These are phyloP conservation scores for Rhododendron griersonianum DNA, from an alignment of 148 eudicot genomes.

Conservation along the genomic window DNA sequence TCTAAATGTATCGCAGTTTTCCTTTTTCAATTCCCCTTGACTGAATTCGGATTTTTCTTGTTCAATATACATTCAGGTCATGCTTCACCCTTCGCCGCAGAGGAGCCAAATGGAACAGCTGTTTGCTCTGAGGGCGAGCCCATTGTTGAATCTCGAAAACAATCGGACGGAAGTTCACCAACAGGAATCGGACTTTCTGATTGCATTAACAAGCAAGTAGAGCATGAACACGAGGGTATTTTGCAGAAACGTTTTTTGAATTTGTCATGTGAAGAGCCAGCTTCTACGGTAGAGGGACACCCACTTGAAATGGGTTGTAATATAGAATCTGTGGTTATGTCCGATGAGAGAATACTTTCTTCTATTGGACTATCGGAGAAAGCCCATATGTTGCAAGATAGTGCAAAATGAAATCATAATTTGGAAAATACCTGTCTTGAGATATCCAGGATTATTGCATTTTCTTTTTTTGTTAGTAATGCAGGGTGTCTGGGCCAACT, in stretches of 20 bases:
- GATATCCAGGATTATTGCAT: conserved; percentile 1
- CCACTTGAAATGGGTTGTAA: conserved; percentile 6
- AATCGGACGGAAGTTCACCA: neutral
- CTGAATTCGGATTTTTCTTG: neutral
- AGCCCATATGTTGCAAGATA: neutral
- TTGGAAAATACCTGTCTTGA: neutral
- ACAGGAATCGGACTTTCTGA: neutral
- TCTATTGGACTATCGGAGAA: neutral
- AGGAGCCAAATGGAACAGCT: conserved; percentile 11
- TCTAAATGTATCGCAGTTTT: neutral
- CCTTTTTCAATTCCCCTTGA: neutral
- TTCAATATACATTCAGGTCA: conserved; percentile 25
- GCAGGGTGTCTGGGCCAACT: too few relatives aligned
- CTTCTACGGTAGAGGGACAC: neutral
- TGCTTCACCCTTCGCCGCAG: conserved; percentile 11
- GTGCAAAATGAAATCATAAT: neutral
- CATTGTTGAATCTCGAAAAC: neutral
- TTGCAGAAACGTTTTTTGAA: neutral
- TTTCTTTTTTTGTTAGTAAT: neutral
- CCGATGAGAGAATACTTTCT: conserved; percentile 12
- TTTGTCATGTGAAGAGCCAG: conserved; percentile 7
- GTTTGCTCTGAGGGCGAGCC: conserved; percentile 10
- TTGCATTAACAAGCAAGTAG: neutral
- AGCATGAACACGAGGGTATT: conserved; percentile 3
- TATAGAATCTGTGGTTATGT: conserved; percentile 13